Evolutionary conservation across 176 grass and related monocot genomes (phyloP).

Genomic region (Zizania latifolia): DNA sequence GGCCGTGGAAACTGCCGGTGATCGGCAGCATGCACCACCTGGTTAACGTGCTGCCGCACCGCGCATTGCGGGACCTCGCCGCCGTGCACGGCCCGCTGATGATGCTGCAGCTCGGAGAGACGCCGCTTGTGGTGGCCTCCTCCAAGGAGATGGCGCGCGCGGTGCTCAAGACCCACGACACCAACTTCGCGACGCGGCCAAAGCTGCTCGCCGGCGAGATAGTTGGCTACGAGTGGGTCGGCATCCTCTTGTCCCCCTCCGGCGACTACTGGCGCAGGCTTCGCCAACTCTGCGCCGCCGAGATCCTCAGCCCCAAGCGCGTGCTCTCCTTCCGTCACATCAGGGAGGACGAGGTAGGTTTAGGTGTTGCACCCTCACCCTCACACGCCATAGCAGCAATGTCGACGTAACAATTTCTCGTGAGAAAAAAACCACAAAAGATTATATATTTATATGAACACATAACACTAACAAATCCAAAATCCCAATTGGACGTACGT

Average conservation of each 20-base stretch:
- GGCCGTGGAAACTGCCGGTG: no score
- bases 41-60: no score
- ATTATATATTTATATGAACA: no score
- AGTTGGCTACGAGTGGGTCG: neutral
- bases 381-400: no score
- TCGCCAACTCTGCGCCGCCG: neutral
- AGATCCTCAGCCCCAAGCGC: neutral
- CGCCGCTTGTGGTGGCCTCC: neutral
- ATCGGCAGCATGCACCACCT: no score
- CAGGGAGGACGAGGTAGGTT: neutral
- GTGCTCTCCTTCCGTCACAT: neutral
- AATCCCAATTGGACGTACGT: no score
- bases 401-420: no score
- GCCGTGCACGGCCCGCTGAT: neutral
- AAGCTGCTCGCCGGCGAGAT: neutral
- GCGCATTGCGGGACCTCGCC: no score
- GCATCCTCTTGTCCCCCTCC: neutral
- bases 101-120: neutral
- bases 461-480: no score
- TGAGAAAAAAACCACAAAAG: no score
- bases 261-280: conserved; percentile 5
- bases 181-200: conserved; percentile 7
- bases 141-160: conserved; percentile 1
- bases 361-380: no score
- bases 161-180: conserved; percentile 13